Evolutionary conservation across 306 rosid genomes (phyloP).

Genomic region (Cucurbita moschata): DNA sequence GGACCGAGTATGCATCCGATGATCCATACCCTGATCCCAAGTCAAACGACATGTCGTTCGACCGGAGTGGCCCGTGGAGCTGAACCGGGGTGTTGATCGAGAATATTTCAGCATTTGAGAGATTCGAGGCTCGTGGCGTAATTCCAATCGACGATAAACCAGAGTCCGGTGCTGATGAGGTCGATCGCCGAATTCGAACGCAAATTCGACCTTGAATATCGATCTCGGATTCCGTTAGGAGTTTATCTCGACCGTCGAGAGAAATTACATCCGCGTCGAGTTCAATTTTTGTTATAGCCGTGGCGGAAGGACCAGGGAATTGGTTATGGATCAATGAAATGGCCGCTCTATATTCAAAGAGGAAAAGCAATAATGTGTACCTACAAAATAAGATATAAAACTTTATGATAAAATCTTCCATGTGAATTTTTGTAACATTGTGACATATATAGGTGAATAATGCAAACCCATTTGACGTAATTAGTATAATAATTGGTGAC

Average conservation of each 20-base stretch:
- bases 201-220: slow-evolving; percentile 17
- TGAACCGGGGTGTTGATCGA: slow-evolving; percentile 24
- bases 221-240: slow-evolving; percentile 18
- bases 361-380: slow-evolving; percentile 29
- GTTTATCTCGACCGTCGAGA: slow-evolving; percentile 23
- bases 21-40: slow-evolving; percentile 16
- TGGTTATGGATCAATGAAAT: slow-evolving; percentile 13
- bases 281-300: slow-evolving; percentile 19
- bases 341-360: slow-evolving; percentile 33
- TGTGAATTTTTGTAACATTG: background rate
- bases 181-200: slow-evolving; percentile 23
- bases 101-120: slow-evolving; percentile 31
- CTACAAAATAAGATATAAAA: background rate
- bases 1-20: slow-evolving; percentile 31
- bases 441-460: background rate
- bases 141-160: slow-evolving; percentile 15
- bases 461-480: background rate
- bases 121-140: slow-evolving; percentile 29
- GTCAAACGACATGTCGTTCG: background rate
- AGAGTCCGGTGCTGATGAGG: slow-evolving; percentile 12
- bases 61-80: background rate
- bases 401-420: background rate
- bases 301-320: slow-evolving; percentile 23
- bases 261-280: slow-evolving; percentile 26
- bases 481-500: background rate